Evolutionary conservation across 208 protist species (phyloP).

Genomic region (Lotmaria passim): DNA sequence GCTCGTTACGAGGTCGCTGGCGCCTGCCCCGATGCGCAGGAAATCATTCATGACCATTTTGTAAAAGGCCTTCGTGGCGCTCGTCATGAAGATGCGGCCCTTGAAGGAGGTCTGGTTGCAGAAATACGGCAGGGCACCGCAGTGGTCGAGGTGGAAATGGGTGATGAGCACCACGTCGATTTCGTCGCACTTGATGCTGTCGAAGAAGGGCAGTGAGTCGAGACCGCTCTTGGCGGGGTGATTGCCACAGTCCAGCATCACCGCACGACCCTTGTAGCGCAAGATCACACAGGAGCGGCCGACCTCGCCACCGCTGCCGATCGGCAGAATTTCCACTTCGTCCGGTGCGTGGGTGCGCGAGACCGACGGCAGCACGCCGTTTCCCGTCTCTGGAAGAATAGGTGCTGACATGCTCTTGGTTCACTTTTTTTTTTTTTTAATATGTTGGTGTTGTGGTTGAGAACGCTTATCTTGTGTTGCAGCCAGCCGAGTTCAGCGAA

Average conservation of each 20-base stretch:
- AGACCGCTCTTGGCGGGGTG: conserved; percentile 97
- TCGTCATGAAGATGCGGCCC: conserved; percentile 97
- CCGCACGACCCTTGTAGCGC: conserved; percentile 95
- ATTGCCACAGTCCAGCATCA: conserved; percentile 99
- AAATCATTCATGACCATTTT: conserved; percentile 98
- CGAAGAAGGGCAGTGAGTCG: conserved; percentile 97
- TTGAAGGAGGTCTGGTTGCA: conserved; percentile 96
- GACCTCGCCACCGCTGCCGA: conserved; percentile 98
- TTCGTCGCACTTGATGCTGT: conserved; percentile 92
- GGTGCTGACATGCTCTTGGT: conserved; percentile 17
- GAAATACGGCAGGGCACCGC: conserved; percentile 96
- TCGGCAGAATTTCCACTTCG: conserved; percentile 94
- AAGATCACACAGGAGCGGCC: conserved; percentile 97
- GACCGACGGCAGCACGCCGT: not conserved
- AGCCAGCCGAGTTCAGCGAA: too few species aligned
- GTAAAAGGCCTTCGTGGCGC: conserved; percentile 97
- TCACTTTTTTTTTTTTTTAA: not conserved
- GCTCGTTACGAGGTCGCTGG: conserved; percentile 92
- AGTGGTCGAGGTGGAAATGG: conserved; percentile 99
- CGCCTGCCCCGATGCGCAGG: conserved; percentile 89
- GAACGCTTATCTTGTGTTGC: too few species aligned
- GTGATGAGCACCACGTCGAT: conserved; percentile 97
- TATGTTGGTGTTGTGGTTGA: not conserved
- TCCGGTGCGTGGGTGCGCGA: conserved; percentile 38
- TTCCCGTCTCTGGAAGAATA: conserved; percentile 24